phyloP scores from a whole-genome alignment of 1,284 basidiomycete genomes.

The Retiboletus fuscus region DNA sequence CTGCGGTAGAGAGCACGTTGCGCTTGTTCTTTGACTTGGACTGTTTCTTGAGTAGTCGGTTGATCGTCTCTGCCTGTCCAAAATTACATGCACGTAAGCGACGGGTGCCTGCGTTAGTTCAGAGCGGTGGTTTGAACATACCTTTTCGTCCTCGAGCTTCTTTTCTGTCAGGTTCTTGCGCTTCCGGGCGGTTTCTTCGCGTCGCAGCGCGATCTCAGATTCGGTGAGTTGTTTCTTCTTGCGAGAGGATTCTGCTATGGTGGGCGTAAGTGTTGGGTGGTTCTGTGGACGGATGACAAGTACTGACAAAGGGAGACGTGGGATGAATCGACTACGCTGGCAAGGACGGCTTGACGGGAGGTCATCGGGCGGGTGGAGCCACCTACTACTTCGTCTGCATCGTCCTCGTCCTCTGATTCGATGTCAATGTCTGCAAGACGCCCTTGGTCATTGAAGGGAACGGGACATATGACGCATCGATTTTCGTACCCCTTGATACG shows the following conservation, averaged over 20 bases:
- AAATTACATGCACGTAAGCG: constrained; percentile 4
- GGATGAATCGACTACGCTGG: constrained; percentile 71
- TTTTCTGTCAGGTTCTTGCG: constrained; percentile 89
- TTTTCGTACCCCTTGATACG: constrained; percentile 46
- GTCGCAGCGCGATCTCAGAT: constrained; percentile 81
- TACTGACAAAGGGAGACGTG: constrained; percentile 63
- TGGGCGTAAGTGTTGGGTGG: constrained; percentile 13
- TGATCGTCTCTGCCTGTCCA: constrained; percentile 84
- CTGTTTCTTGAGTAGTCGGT: constrained; percentile 90
- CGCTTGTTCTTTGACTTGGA: constrained; percentile 76
- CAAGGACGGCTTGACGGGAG: constrained; percentile 77
- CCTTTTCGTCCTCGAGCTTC: constrained; percentile 94
- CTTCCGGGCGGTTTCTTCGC: constrained; percentile 89
- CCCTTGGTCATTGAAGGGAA: constrained; percentile 1
- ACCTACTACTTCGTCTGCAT: constrained; percentile 51
- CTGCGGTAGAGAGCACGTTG: constrained; percentile 61
- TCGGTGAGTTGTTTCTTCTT: constrained; percentile 87
- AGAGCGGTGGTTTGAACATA: constrained; percentile 40
- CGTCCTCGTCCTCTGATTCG: constrained; percentile 69
- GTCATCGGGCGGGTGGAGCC: constrained; percentile 66
- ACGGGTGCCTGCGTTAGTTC: background rate
- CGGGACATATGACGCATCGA: background rate
- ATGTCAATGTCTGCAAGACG: constrained; percentile 56
- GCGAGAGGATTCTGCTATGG: constrained; percentile 60
- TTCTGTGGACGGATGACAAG: background rate